Evolutionary conservation across 2,329 filamentous ascomycete genomes (phyloP), one percentile per base, ranked within the genome.

Genomic region (Ustulina deusta): DNA sequence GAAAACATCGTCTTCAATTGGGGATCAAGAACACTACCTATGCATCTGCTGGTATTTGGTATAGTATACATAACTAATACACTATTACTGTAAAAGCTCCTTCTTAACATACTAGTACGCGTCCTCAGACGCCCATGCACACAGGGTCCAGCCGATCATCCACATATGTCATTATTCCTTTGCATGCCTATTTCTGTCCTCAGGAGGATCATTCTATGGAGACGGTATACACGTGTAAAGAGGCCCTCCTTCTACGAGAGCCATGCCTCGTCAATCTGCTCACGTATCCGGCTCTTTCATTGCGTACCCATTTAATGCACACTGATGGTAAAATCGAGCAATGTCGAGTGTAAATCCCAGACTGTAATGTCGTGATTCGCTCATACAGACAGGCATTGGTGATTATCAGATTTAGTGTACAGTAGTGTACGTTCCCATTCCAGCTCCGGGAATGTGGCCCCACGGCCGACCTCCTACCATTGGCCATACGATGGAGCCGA

Each of bases 401-500:
- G 38, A 52, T 38, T 64, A 6, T 36, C n/a, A 54, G 25, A n/a
- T 46, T n/a, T n/a, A n/a, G 27, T 11, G 32, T 36, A 11, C 27
- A 54, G 17, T 36, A 32, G 40, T 15, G 27, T 29, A 44, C 48
- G 29, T 59, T 48, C 55, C 63, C 51, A 57, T 54, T 52, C 44
- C 25, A 46, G 11, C 6, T 15, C 61, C 52, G 46, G 44, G 55
- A 40, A 60, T 13, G 27, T 5, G 17, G 36, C 56, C 56, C 61
- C 51, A 61, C 4, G 9, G 40, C 13, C 27, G 17, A 42, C 17
- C 9, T 36, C 15, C 49, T 34, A 7, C 40, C 3, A 68, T 68
- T 68, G 66, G 63, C n/a, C 49, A 48, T 13, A 42, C 22, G n/a
- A 42, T 22, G 58, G 40, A n/a, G 13, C 46, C 40, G 60, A 61